phyloP scores from a whole-genome alignment of 2,329 filamentous ascomycete genomes.

The Scytalidium lignicola region DNA sequence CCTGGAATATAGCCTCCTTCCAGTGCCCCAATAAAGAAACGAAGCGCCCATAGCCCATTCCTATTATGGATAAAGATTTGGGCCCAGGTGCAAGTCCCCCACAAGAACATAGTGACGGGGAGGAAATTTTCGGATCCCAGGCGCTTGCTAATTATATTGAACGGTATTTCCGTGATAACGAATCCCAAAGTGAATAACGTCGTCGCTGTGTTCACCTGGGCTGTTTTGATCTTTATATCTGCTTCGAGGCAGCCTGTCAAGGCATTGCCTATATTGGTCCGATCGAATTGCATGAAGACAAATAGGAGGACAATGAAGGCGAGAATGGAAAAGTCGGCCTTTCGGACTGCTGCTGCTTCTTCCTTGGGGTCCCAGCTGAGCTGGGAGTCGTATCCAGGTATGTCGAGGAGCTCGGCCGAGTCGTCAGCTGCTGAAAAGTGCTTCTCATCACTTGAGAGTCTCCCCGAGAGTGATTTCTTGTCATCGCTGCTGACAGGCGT shows the following conservation, averaged over 20 bases:
- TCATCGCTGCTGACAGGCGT: too few species aligned
- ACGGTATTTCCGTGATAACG: constrained; percentile 27
- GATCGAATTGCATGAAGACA: constrained; percentile 24
- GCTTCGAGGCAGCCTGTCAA: constrained; percentile 23
- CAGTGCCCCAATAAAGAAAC: constrained; percentile 6
- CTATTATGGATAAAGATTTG: constrained; percentile 4
- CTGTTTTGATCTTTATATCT: constrained; percentile 22
- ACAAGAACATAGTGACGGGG: constrained; percentile 22
- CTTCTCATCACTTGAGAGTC: too few species aligned
- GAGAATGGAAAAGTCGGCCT: constrained; percentile 5
- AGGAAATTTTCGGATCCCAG: constrained; percentile 26
- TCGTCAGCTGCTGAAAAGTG: too few species aligned
- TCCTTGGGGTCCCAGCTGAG: constrained; percentile 1
- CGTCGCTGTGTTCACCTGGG: constrained; percentile 26
- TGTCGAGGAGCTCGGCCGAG: not conserved
- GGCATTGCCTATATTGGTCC: constrained; percentile 24
- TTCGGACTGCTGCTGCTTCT: constrained; percentile 1
- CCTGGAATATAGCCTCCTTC: constrained; percentile 7
- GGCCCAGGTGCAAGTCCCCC: constrained; percentile 5
- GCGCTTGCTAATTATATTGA: constrained; percentile 26
- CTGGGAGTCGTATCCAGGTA: constrained; percentile 4
- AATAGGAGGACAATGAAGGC: constrained; percentile 14
- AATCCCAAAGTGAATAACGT: constrained; percentile 27
- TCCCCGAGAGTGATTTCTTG: too few species aligned
- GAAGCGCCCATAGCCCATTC: constrained; percentile 1